phyloP scores from a whole-genome alignment of 2,329 filamentous ascomycete genomes.

The Monosporascus sp. region DNA sequence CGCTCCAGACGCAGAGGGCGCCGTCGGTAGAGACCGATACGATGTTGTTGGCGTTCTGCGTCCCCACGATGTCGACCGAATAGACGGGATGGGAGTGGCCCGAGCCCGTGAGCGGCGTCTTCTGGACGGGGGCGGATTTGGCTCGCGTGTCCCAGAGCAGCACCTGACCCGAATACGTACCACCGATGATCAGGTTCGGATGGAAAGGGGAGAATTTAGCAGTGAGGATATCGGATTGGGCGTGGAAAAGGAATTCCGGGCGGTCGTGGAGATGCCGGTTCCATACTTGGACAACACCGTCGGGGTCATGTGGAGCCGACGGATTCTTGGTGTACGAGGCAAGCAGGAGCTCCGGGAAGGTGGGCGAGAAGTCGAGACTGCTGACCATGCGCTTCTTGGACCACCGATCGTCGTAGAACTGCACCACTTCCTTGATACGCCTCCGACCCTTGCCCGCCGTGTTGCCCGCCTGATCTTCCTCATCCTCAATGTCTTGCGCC shows the following conservation, averaged over 20 bases:
- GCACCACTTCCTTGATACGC: constrained; percentile 78
- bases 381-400: constrained; percentile 98
- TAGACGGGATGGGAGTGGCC: constrained; percentile 97
- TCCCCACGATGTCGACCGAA: constrained; percentile 90
- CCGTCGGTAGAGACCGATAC: constrained; percentile 96
- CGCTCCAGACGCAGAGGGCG: constrained; percentile 93
- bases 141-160: constrained; percentile 95
- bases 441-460: constrained; percentile 65
- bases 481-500: constrained; percentile 69
- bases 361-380: constrained; percentile 89
- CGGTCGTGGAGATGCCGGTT: constrained; percentile 91
- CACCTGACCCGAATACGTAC: constrained; percentile 94
- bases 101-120: constrained; percentile 89
- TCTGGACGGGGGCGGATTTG: constrained; percentile 84
- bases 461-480: constrained; percentile 71
- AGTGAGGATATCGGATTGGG: constrained; percentile 89
- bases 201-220: constrained; percentile 99
- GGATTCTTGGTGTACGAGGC: constrained; percentile 98
- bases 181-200: constrained; percentile 90
- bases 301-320: constrained; percentile 86
- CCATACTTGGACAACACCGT: constrained; percentile 94
- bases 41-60: constrained; percentile 98
- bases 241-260: constrained; percentile 94
- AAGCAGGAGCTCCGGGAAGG: constrained; percentile 87
- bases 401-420: constrained; percentile 94